phyloP scores from a whole-genome alignment of 1,139 yeast genomes.

The Suhomyces bokatorum region DNA sequence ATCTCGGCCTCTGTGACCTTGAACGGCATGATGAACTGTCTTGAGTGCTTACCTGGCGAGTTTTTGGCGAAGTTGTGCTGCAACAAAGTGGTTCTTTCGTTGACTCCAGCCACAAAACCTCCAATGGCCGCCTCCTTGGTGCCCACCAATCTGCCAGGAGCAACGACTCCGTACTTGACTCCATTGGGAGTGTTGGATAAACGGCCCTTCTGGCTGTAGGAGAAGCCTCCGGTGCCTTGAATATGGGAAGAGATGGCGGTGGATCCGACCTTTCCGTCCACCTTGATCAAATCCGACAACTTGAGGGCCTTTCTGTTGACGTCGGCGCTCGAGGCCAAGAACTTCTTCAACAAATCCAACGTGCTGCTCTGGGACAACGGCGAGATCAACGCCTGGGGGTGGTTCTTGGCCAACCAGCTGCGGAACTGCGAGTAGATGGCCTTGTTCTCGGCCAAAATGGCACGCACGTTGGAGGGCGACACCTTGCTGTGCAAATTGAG shows the following conservation, averaged over 20 bases:
- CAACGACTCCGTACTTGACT: constrained; percentile 54
- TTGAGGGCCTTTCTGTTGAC: constrained; percentile 23
- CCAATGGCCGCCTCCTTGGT: constrained; percentile 65
- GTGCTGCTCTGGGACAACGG: constrained; percentile 20
- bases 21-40: constrained; percentile 49
- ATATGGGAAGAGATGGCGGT: constrained; percentile 21
- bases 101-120: constrained; percentile 61
- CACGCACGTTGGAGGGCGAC: constrained; percentile 28
- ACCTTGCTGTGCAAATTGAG: constrained; percentile 36
- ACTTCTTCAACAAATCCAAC: constrained; percentile 29
- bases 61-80: constrained; percentile 44
- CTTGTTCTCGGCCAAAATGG: constrained; percentile 35
- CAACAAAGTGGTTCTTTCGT: constrained; percentile 40
- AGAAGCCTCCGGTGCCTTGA: constrained; percentile 73
- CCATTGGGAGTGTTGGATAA: constrained; percentile 77
- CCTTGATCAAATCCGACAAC: constrained; percentile 26
- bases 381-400: constrained; percentile 35
- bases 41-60: constrained; percentile 44
- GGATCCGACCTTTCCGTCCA: constrained; percentile 16
- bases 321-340: constrained; percentile 23
- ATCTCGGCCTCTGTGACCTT: constrained; percentile 43
- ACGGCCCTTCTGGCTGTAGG: constrained; percentile 72
- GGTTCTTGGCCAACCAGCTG: constrained; percentile 34
- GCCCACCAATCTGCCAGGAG: constrained; percentile 69
- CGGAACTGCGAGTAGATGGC: constrained; percentile 34